phyloP scores from a whole-genome alignment of 345 rosid species.

The Lagerstroemia speciosa region DNA sequence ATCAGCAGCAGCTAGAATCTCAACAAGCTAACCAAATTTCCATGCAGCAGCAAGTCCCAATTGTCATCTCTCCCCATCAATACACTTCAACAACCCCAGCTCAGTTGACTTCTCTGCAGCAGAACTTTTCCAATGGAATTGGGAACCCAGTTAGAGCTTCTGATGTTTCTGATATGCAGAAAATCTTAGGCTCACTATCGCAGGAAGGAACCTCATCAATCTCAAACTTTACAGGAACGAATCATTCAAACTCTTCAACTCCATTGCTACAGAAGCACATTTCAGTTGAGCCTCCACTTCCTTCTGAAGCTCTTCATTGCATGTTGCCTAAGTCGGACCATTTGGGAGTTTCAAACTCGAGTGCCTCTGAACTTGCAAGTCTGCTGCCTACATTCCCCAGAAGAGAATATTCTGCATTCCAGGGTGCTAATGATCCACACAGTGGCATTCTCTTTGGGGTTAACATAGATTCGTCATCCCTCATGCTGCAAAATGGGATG shows the following conservation, averaged over 20 bases:
- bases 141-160: constrained; percentile 18
- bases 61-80: constrained; percentile 23
- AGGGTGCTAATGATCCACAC: constrained; percentile 33
- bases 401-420: constrained; percentile 30
- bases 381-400: constrained; percentile 38
- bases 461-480: constrained; percentile 33
- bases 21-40: constrained; percentile 24
- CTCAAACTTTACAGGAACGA: constrained; percentile 19
- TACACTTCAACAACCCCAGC: constrained; percentile 19
- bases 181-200: constrained; percentile 24
- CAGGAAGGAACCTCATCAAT: constrained; percentile 28
- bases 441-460: constrained; percentile 37
- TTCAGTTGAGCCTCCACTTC: constrained; percentile 17
- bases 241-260: constrained; percentile 20
- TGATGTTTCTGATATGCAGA: constrained; percentile 25
- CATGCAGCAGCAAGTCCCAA: constrained; percentile 24
- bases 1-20: constrained; percentile 21
- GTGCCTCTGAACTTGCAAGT: constrained; percentile 24
- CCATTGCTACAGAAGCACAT: constrained; percentile 20
- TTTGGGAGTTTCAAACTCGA: constrained; percentile 21
- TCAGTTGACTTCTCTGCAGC: constrained; percentile 16
- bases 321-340: constrained; percentile 30
- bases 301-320: constrained; percentile 22
- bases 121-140: constrained; percentile 24
- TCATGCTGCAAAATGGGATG: constrained; percentile 36